phyloP scores from a whole-genome alignment of 2,329 filamentous ascomycete genomes.

The Penicillium sp. region DNA sequence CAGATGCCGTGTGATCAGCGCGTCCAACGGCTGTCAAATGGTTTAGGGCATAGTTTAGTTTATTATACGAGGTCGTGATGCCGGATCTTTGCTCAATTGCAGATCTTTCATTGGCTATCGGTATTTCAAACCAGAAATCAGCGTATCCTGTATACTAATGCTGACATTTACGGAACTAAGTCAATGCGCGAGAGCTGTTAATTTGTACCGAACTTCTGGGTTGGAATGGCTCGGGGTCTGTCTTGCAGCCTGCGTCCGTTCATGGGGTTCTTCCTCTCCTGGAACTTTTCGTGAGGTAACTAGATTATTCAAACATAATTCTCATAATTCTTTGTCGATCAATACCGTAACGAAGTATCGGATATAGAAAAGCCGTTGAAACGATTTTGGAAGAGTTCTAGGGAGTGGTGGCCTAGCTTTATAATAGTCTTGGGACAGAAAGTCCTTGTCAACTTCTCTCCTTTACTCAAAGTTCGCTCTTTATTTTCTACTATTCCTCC shows the following conservation, averaged over 20 bases:
- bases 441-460: neutral
- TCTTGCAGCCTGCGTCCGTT: neutral
- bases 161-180: neutral
- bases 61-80: neutral
- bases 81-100: neutral
- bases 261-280: neutral
- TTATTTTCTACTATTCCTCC: neutral
- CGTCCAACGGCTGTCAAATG: conserved; percentile 12
- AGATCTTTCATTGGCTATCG: neutral
- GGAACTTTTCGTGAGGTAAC: neutral
- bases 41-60: conserved; percentile 3
- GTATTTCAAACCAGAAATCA: neutral
- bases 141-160: neutral
- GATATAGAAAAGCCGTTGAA: neutral
- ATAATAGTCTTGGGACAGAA: conserved; percentile 3
- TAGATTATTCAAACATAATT: neutral
- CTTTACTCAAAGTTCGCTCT: neutral
- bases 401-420: neutral
- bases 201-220: neutral
- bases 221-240: neutral
- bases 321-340: conserved; percentile 19
- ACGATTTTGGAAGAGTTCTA: neutral
- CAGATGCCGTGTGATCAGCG: conserved; percentile 17
- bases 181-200: conserved; percentile 6
- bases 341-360: neutral